Evolutionary conservation across 73 alveolate genomes (phyloP).

Genomic region (Paramecium sexaurelia): DNA sequence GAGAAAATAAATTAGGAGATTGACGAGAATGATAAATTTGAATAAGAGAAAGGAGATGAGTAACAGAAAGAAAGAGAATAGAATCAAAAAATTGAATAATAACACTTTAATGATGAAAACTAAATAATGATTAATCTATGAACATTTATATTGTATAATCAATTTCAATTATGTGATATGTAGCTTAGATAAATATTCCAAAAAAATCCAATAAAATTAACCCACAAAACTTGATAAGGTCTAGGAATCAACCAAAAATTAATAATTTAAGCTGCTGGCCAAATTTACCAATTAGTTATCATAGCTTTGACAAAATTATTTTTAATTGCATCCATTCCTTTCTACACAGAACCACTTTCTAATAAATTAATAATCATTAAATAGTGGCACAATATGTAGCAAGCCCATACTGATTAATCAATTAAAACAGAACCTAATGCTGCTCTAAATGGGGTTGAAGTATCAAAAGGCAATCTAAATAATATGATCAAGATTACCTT

Average conservation of each 20-base stretch:
- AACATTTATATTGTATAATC: background rate
- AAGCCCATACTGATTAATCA: constrained; percentile 46
- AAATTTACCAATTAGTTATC: constrained; percentile 32
- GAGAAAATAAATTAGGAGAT: background rate
- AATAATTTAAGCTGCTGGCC: constrained; percentile 55
- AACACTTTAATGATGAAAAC: background rate
- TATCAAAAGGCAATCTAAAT: constrained; percentile 37
- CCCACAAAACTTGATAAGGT: constrained; percentile 26
- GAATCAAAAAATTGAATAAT: background rate
- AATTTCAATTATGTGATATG: constrained; percentile 40
- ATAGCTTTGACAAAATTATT: constrained; percentile 9
- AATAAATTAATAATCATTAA: constrained; percentile 30
- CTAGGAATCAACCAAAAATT: constrained; percentile 34
- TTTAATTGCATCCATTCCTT: constrained; percentile 15
- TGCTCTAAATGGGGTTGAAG: constrained; percentile 11
- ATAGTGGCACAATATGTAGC: background rate
- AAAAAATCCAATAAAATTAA: constrained; percentile 22
- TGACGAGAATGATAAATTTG: background rate
- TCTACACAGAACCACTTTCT: background rate
- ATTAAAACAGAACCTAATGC: constrained; percentile 36
- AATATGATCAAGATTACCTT: background rate
- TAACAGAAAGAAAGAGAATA: background rate
- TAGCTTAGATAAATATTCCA: constrained; percentile 56
- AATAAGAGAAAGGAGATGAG: background rate
- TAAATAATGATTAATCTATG: background rate